A percentile compares a stretch with the other conserved stretches of the same genome.
Conservation (phyloP, 139 green algal species). For the Chlorella sp. region DNA sequence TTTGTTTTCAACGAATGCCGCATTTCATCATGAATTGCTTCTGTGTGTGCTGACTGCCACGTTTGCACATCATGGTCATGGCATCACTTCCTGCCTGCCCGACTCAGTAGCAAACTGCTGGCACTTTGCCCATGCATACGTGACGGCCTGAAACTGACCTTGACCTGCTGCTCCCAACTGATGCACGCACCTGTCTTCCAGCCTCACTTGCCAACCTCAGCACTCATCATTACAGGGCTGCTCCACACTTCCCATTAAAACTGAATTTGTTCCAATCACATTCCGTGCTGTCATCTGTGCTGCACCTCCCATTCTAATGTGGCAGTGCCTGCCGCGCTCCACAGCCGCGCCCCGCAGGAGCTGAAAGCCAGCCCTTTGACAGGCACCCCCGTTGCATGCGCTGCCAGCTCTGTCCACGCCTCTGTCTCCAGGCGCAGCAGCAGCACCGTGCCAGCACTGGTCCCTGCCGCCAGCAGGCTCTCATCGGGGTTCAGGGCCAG, state of each 20-base stretch:
- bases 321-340: slow-evolving; percentile 4
- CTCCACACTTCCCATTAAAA: neutral
- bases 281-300: neutral
- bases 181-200: neutral
- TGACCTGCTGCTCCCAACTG: neutral
- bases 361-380: slow-evolving; percentile 28
- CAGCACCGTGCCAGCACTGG: slow-evolving; percentile 10
- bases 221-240: neutral
- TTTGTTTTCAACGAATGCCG: too few relatives aligned
- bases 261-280: neutral
- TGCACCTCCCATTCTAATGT: slow-evolving; percentile 5
- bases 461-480: slow-evolving; percentile 22
- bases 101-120: too few relatives aligned
- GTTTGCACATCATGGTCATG: neutral
- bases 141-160: too few relatives aligned
- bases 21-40: too few relatives aligned
- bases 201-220: neutral
- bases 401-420: slow-evolving; percentile 26
- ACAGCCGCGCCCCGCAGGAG: neutral
- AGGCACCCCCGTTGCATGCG: neutral
- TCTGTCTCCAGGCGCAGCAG: slow-evolving; percentile 29
- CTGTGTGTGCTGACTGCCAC: too few relatives aligned
- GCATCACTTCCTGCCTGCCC: neutral
- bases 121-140: too few relatives aligned
- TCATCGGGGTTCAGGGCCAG: slow-evolving; percentile 11